phyloP scores from a whole-genome alignment of 768 basidiomycete species.

The Auriscalpium vulgare region DNA sequence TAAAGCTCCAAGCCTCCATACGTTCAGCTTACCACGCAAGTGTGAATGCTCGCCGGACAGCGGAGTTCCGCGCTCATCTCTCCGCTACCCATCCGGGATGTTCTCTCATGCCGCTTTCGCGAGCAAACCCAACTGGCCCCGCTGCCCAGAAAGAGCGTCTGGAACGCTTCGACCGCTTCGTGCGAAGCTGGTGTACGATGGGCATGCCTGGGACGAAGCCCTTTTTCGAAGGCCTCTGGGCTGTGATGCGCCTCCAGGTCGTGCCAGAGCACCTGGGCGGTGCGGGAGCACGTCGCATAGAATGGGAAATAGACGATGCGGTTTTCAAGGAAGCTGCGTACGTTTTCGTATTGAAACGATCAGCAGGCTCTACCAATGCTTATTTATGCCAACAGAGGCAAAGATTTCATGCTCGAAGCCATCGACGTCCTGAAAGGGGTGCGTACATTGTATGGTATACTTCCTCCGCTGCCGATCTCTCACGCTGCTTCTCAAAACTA shows the following conservation, averaged over 20 bases:
- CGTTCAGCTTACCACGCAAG: slow-evolving; percentile 80
- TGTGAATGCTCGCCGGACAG: slow-evolving; percentile 64
- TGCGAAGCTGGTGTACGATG: slow-evolving; percentile 76
- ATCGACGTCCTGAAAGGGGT: slow-evolving; percentile 88
- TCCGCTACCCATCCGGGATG: slow-evolving; percentile 72
- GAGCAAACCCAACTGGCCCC: slow-evolving; percentile 54
- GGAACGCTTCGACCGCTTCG: slow-evolving; percentile 67
- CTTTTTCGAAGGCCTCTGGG: slow-evolving; percentile 76
- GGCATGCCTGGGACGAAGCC: slow-evolving; percentile 87
- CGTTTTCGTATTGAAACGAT: slow-evolving; percentile 27
- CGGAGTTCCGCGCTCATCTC: slow-evolving; percentile 82
- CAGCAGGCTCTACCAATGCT: slow-evolving; percentile 14
- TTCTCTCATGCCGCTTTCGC: slow-evolving; percentile 66
- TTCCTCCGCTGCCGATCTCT: slow-evolving; percentile 2
- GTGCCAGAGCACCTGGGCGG: slow-evolving; percentile 78
- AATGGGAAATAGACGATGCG: slow-evolving; percentile 92
- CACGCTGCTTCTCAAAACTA: slow-evolving; percentile 17
- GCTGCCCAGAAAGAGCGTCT: slow-evolving; percentile 72
- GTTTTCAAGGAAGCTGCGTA: slow-evolving; percentile 92
- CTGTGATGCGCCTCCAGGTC: slow-evolving; percentile 71
- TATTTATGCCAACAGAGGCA: slow-evolving; percentile 49
- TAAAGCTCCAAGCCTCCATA: slow-evolving; percentile 79
- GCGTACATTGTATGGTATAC: slow-evolving; percentile 32
- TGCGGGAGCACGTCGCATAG: slow-evolving; percentile 60
- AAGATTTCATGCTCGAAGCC: slow-evolving; percentile 91